Evolutionary conservation across 106 monocot species (phyloP).

Genomic region (Apostasia shenzhenica): DNA sequence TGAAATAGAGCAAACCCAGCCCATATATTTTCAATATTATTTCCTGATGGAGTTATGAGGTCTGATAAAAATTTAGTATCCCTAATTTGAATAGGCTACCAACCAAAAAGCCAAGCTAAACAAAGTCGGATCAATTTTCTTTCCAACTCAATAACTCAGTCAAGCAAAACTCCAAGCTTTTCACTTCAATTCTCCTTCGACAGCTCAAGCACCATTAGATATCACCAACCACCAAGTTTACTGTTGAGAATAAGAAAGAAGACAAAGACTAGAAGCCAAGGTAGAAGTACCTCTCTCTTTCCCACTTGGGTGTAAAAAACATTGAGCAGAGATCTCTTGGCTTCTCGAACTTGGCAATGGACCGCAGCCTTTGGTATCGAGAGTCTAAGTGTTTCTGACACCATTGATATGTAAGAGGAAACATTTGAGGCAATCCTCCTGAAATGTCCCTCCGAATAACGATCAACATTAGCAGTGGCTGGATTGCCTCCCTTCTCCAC

Average conservation of each 20-base stretch:
- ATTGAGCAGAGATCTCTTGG: constrained; percentile 43
- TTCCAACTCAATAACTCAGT: not conserved
- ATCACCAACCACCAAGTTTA: too few relatives aligned
- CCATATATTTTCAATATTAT: too few relatives aligned
- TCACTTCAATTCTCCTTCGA: not conserved
- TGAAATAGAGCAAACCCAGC: too few relatives aligned
- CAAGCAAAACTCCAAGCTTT: not conserved
- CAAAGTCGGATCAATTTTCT: too few relatives aligned
- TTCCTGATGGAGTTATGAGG: too few relatives aligned
- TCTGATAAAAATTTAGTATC: too few relatives aligned
- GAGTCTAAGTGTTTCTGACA: constrained; percentile 20
- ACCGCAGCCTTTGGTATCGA: constrained; percentile 52
- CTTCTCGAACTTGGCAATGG: constrained; percentile 64
- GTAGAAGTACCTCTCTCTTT: constrained; percentile 19
- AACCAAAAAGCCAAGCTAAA: too few relatives aligned
- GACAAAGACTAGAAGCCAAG: not conserved
- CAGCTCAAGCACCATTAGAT: not conserved
- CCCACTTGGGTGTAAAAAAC: constrained; percentile 43
- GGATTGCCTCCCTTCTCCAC: constrained; percentile 39
- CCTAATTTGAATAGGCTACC: too few relatives aligned
- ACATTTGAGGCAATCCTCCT: constrained; percentile 60
- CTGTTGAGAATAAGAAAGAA: too few relatives aligned
- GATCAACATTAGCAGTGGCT: constrained; percentile 1
- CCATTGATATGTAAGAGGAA: constrained; percentile 46
- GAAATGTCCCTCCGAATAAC: constrained; percentile 42